Evolutionary conservation across 2,329 filamentous ascomycete species (phyloP).

Genomic region (Talaromyces rugulosus): DNA sequence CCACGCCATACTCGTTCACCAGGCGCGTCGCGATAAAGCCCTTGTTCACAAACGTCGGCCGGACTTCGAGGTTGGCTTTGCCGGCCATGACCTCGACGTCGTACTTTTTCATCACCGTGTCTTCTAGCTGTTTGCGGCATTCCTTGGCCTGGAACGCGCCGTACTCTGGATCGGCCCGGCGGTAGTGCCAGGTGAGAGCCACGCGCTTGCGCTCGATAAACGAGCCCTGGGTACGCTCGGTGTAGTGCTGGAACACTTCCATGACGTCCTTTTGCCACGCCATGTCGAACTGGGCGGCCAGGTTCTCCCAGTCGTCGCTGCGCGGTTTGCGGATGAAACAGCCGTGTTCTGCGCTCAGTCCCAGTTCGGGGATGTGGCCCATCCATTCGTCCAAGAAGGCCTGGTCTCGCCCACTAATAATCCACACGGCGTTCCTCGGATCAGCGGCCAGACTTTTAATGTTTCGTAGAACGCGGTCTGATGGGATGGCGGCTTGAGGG

Average conservation of each 20-base stretch:
- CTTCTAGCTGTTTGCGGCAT: slow-evolving; percentile 76
- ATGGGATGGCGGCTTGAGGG: slow-evolving; percentile 82
- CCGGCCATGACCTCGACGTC: slow-evolving; percentile 96
- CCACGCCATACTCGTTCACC: slow-evolving; percentile 64
- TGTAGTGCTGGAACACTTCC: slow-evolving; percentile 81
- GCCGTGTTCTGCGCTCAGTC: slow-evolving; percentile 95
- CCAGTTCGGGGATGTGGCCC: slow-evolving; percentile 82
- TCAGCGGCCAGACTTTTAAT: slow-evolving; percentile 76
- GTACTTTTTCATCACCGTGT: slow-evolving; percentile 70
- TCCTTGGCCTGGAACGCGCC: slow-evolving; percentile 74
- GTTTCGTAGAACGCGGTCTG: slow-evolving; percentile 73
- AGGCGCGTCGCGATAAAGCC: slow-evolving; percentile 87
- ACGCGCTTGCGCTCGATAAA: slow-evolving; percentile 94
- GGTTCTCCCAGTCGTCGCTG: slow-evolving; percentile 75
- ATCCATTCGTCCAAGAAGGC: slow-evolving; percentile 86
- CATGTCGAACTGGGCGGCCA: slow-evolving; percentile 85
- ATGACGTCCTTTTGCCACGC: slow-evolving; percentile 85
- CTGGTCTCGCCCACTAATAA: slow-evolving; percentile 92
- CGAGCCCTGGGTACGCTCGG: slow-evolving; percentile 78
- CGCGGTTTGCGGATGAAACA: slow-evolving; percentile 87
- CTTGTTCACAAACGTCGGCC: slow-evolving; percentile 97
- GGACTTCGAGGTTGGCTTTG: slow-evolving; percentile 94
- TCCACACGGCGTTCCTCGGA: slow-evolving; percentile 87
- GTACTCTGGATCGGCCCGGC: slow-evolving; percentile 80
- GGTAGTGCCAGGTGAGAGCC: slow-evolving; percentile 95